Conservation (phyloP, 768 basidiomycete species). For the Rhodocollybia butyracea region DNA sequence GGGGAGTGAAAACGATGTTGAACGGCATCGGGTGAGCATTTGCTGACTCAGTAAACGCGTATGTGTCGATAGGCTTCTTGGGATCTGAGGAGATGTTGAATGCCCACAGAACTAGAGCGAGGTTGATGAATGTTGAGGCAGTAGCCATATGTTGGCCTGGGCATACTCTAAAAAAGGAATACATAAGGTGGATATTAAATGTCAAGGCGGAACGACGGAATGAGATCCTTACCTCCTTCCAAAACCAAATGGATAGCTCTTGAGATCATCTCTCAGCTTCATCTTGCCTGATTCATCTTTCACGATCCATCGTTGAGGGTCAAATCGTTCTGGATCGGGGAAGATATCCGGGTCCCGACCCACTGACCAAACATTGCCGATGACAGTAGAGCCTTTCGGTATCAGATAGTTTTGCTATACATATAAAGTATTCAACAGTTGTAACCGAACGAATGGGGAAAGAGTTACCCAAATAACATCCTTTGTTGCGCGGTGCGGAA, state of each 20-base stretch:
- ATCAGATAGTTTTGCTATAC: slow-evolving; percentile 44
- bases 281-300: slow-evolving; percentile 41
- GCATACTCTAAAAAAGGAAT: slow-evolving; percentile 35
- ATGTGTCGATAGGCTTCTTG: slow-evolving; percentile 51
- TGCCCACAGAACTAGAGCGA: slow-evolving; percentile 62
- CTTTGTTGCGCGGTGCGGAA: slow-evolving; percentile 60
- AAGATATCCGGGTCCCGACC: slow-evolving; percentile 51
- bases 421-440: neutral
- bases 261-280: slow-evolving; percentile 47
- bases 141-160: slow-evolving; percentile 61
- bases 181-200: neutral
- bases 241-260: slow-evolving; percentile 54
- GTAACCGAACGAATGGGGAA: neutral
- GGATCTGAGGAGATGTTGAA: slow-evolving; percentile 56
- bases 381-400: slow-evolving; percentile 53
- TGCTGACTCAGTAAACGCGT: slow-evolving; percentile 61
- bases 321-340: slow-evolving; percentile 55
- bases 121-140: slow-evolving; percentile 59
- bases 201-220: neutral
- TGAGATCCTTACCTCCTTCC: slow-evolving; percentile 38
- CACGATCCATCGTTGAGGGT: slow-evolving; percentile 56
- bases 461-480: slow-evolving; percentile 60
- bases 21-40: slow-evolving; percentile 66
- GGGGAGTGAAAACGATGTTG: slow-evolving; percentile 34
- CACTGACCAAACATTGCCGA: slow-evolving; percentile 53